phyloP scores from a whole-genome alignment of 2,329 filamentous ascomycete species.

The Cercospora brassicicola region DNA sequence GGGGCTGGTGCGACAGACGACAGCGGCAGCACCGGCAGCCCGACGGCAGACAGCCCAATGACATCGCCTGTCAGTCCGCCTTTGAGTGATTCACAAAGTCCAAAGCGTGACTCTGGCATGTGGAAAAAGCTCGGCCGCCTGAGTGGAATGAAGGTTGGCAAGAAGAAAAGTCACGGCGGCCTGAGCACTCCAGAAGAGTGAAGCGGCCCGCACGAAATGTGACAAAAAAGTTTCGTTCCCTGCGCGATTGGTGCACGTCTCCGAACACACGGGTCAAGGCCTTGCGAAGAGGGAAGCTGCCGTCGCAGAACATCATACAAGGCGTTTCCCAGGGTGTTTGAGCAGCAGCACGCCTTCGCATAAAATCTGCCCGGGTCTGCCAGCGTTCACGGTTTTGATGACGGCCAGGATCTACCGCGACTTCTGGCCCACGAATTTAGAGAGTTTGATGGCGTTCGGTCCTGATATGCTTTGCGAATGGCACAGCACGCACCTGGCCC shows the following conservation, averaged over 20 bases:
- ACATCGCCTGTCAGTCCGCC: conserved; percentile 75
- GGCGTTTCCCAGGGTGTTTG: not conserved
- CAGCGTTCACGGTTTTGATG: conserved; percentile 12
- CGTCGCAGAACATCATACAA: not conserved
- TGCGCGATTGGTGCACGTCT: not conserved
- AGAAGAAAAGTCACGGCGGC: conserved; percentile 39
- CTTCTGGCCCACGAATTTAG: not conserved
- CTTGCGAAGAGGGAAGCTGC: not conserved
- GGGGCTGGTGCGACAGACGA: conserved; percentile 61
- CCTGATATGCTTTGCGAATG: not conserved
- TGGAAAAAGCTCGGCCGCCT: conserved; percentile 43
- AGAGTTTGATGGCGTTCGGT: conserved; percentile 9
- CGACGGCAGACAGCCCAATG: conserved; percentile 57
- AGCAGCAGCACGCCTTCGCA: not conserved
- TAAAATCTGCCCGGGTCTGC: not conserved
- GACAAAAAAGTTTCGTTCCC: not conserved
- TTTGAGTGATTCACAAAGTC: conserved; percentile 39
- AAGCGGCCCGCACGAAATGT: not conserved
- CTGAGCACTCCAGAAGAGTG: conserved; percentile 29
- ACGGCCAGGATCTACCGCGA: not conserved
- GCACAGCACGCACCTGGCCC: conserved; percentile 7
- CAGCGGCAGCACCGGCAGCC: conserved; percentile 61
- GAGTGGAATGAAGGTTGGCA: conserved; percentile 40
- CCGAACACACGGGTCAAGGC: not conserved
- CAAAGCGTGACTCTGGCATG: conserved; percentile 40